Base-by-base conservation (phyloP, 768 basidiomycete genomes). In the Lactarius sanguifluus region DNA sequence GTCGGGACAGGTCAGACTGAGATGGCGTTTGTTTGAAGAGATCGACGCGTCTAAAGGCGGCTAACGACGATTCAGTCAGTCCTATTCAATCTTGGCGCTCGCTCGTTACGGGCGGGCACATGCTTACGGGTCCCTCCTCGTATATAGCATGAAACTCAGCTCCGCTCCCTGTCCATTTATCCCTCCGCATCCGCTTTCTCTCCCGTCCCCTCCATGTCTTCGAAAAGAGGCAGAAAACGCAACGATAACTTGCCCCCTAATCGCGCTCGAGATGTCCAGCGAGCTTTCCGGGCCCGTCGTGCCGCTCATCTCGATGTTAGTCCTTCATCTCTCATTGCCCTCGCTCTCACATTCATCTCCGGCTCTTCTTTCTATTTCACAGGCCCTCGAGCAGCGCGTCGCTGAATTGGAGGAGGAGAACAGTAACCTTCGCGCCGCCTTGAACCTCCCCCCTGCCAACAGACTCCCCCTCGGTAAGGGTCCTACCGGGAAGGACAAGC, bases 321-420 rank as follows among this genome's bases (percentile, higher is more conserved):
- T 77, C 58, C 28, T 34, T 32, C 59, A 10, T 61, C 60, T 62
- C 57, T 58, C 66, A 64, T 72, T 72, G 74, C 71, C 67, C 71
- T 73, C 71, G 70, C 75, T 76, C 70, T 71, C 73, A 71, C 71
- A 67, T 52, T 69, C 65, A 58, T 52, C 45, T 52, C n/a, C 23
- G 20, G 5, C 28, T 77, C 74, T 76, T 76, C 69, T 72, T 1
- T 66, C 62, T 43, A 61, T 69, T 69, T 69, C 70, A 67, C 78
- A 93, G 91, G 88, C 89, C 64, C 79, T 96, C 68, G 93, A 96
- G 76, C 76, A 88, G 72, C 83, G 92, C 73, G 91, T 94, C 52
- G 76, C 85, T 59, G 90, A 91, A 75, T 84, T 96, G 52, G 92
- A 96, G 78, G 86, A 88, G 67, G 93, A 96, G 79, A 94, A 94